Evolutionary conservation across 495 filamentous ascomycete genomes (phyloP).

Genomic region (Tuber aestivum): DNA sequence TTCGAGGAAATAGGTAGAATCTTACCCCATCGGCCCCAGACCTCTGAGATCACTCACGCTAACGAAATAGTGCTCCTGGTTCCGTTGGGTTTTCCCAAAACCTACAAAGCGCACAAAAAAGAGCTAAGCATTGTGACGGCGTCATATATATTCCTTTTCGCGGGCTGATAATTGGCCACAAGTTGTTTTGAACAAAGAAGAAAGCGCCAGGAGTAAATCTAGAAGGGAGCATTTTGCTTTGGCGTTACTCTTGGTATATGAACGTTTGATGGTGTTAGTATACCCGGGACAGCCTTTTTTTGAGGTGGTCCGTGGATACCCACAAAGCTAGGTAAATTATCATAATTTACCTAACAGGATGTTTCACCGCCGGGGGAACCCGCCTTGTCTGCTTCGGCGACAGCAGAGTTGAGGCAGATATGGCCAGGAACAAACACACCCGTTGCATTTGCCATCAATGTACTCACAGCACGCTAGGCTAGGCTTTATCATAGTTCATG

Average conservation of each 20-base stretch:
- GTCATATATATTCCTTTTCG: background rate
- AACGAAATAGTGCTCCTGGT: background rate
- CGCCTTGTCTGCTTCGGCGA: background rate
- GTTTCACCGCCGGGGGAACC: background rate
- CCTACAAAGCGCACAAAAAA: background rate
- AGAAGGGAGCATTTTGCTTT: background rate
- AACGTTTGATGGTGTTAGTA: background rate
- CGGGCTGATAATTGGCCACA: no score
- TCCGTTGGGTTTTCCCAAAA: background rate
- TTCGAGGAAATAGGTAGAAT: background rate
- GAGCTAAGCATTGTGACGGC: background rate
- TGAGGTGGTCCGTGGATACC: background rate
- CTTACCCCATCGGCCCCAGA: background rate
- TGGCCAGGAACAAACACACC: background rate
- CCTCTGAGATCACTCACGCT: background rate
- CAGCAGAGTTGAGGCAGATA: background rate
- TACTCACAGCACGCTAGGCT: background rate
- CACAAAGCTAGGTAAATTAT: background rate
- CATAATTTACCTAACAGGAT: no score
- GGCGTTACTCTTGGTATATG: background rate
- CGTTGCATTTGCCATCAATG: background rate
- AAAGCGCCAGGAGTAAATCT: background rate
- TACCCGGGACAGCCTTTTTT: no score
- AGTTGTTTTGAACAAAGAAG: background rate
- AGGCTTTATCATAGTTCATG: background rate